A percentile compares a stretch with the other conserved stretches of the same genome.
Conservation (phyloP, 225 moss, liverwort and hornwort species). For the Climacium dendroides region DNA sequence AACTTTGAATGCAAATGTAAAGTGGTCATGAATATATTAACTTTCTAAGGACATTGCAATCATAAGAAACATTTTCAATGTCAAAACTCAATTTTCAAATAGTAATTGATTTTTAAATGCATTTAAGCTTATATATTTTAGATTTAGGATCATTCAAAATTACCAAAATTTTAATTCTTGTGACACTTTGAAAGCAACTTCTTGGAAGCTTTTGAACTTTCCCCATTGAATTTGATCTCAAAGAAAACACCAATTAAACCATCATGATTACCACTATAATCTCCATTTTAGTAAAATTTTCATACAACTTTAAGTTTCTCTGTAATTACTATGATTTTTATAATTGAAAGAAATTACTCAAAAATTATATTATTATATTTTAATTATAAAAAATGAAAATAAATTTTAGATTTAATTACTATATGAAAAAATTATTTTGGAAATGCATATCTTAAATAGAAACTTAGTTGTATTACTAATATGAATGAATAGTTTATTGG, state of each 20-base stretch:
- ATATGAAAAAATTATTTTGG: too few relatives aligned
- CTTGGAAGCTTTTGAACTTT: neutral
- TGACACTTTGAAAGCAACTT: neutral
- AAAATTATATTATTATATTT: neutral
- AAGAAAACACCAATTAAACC: rapidly evolving
- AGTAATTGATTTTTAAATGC: neutral
- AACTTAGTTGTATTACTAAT: rapidly evolving
- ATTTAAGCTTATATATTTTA: too few relatives aligned
- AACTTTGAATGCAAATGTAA: neutral
- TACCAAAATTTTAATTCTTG: neutral
- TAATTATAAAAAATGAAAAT: neutral
- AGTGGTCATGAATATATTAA: neutral
- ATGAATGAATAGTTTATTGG: neutral
- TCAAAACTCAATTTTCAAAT: neutral
- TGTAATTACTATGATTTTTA: neutral
- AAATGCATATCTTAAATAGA: too few relatives aligned
- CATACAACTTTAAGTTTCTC: neutral
- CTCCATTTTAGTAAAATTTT: neutral
- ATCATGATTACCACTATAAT: neutral
- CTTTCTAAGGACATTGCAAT: rapidly evolving
- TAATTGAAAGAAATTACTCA: neutral
- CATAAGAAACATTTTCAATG: neutral
- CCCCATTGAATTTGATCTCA: neutral
- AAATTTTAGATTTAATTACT: too few relatives aligned
- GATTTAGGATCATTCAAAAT: too few relatives aligned